phyloP scores from a whole-genome alignment of 2,329 filamentous ascomycete genomes.

The Colletotrichum endophyticum region DNA sequence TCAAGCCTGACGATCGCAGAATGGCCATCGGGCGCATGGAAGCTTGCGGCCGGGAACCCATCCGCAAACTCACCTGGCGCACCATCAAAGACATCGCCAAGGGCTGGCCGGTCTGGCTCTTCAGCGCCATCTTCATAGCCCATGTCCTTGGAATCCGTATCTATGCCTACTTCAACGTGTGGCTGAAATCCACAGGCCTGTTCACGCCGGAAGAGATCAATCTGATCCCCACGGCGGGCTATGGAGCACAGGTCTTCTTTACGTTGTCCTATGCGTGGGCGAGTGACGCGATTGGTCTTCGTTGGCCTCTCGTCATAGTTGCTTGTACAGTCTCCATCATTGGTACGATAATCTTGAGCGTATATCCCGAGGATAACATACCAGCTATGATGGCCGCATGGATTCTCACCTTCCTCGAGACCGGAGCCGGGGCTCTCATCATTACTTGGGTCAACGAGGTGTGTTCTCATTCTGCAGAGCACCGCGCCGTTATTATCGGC shows the following conservation, averaged over 20 bases:
- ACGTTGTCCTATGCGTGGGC: conserved; percentile 60
- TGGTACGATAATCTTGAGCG: conserved; percentile 37
- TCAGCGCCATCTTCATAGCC: conserved; percentile 34
- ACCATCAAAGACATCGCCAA: conserved; percentile 32
- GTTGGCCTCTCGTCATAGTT: conserved; percentile 60
- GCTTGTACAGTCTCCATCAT: conserved; percentile 42
- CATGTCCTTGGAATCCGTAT: conserved; percentile 39
- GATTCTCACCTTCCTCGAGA: conserved; percentile 39
- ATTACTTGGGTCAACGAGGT: conserved; percentile 55
- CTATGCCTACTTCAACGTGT: conserved; percentile 38
- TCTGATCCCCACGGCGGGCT: conserved; percentile 23
- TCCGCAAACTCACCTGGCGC: conserved; percentile 32
- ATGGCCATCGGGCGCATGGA: conserved; percentile 35
- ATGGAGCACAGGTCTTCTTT: conserved; percentile 44
- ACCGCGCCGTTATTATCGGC: conserved; percentile 52
- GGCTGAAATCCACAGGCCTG: conserved; percentile 34
- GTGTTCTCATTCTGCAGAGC: conserved; percentile 49
- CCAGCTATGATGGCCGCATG: conserved; percentile 39
- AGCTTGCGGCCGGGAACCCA: conserved; percentile 31
- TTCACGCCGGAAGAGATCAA: conserved; percentile 24
- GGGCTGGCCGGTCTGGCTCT: conserved; percentile 35
- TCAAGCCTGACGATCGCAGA: conserved; percentile 28
- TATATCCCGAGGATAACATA: conserved; percentile 36
- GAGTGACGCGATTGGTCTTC: conserved; percentile 53
- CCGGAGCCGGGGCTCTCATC: conserved; percentile 37